Base-by-base conservation (phyloP, 805 yeast species). In the Dipodascus albidus region DNA sequence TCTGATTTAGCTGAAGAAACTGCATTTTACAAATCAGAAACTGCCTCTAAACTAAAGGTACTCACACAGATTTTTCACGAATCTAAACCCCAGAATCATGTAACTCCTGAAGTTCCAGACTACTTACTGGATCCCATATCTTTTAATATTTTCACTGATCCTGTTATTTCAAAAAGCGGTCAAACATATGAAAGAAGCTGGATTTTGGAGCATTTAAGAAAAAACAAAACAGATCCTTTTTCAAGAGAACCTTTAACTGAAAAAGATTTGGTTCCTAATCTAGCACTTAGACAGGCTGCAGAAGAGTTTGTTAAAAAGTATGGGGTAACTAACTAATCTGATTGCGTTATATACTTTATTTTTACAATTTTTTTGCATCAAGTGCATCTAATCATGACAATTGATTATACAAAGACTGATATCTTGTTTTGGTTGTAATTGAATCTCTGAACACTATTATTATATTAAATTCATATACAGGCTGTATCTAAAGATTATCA, bases 111-210 rank as follows among this genome's bases (percentile, higher is more conserved):
- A 15, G 65, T 64, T 4, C 76, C 76, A 1, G 75, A 70, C 20
- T 62, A 66, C 52, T 54, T 72, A 21, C 52, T 70, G 2, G 76
- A 71, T 54, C 74, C 75, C 2, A 69, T 74, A 6, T 67, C 74
- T n/a, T 71, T 72, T 60, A 64, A 65, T 57, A 57, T 47, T 62
- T 51, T 57, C 17, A 52, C 14, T 19, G 76, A 74, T 38, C 78
- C 78, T 0, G 78, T 74, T 3, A 62, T 74, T n/a, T 66, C 74
- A 3, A 73, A 73, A 8, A 64, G 73, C 15, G 78, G 78, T 2
- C 69, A 69, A 22, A 64, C 76, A 0, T 74, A 70, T 54, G 78
- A 74, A 55, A 64, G 68, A 50, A 56, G 74, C 2, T 66, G 69
- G 64, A 58, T 70, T 42, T 55, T 70, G 42, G 67, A 68, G 53